Evolutionary conservation across 176 grass and related monocot genomes (phyloP).

Genomic region (Ensete glaucum): DNA sequence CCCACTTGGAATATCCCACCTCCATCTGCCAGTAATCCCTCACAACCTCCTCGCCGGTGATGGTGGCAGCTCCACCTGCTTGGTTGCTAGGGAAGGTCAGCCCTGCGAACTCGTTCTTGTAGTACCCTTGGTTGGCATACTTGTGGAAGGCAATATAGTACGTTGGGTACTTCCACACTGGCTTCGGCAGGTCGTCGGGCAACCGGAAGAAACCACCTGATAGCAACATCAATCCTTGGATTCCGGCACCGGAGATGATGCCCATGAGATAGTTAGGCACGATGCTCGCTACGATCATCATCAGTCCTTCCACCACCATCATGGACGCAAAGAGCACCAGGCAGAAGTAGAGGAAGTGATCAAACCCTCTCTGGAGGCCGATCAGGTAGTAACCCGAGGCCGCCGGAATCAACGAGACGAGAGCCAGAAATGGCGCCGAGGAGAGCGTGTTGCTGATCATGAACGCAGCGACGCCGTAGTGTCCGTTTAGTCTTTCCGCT

Average conservation of each 20-base stretch:
- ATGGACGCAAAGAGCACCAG: conserved; percentile 22
- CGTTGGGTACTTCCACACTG: conserved; percentile 35
- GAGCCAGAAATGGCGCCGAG: conserved; percentile 24
- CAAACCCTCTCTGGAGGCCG: conserved; percentile 11
- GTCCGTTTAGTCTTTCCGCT: conserved; percentile 38
- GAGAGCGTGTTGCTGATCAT: conserved; percentile 38
- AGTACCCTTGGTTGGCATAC: conserved; percentile 30
- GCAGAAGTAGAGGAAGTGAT: conserved; percentile 30
- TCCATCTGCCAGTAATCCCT: conserved; percentile 29
- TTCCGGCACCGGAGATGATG: conserved; percentile 26
- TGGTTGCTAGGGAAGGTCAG: conserved; percentile 22
- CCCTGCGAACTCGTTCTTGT: conserved; percentile 44
- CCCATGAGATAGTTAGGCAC: conserved; percentile 45
- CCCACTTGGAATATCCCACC: conserved; percentile 48
- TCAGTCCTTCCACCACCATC: conserved; percentile 1
- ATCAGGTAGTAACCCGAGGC: conserved; percentile 31
- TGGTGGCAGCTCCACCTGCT: conserved; percentile 14
- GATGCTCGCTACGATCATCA: conserved; percentile 28
- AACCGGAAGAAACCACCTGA: conserved; percentile 31
- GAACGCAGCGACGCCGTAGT: conserved; percentile 36
- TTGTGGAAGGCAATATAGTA: conserved; percentile 48
- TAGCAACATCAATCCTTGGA: conserved; percentile 35
- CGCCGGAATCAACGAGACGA: conserved; percentile 12
- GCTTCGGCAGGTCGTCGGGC: conserved; percentile 33
- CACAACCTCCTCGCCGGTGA: conserved; percentile 22